Conservation (phyloP, 345 rosid species). For the Moricandia arvensis region DNA sequence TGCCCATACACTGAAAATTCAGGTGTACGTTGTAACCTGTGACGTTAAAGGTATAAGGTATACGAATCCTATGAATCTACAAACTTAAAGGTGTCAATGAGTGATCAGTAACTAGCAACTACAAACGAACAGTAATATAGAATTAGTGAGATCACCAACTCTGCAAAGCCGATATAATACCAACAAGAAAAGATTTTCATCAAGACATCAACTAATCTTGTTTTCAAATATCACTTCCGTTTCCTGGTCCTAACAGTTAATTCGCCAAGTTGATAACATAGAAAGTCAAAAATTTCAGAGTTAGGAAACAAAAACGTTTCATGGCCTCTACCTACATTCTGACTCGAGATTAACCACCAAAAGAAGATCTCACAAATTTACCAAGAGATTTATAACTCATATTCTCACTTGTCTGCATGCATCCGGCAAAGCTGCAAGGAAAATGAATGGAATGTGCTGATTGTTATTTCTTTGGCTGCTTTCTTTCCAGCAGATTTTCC, state of each 20-base stretch:
- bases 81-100: neutral
- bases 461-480: conserved; percentile 70
- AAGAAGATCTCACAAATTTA: neutral
- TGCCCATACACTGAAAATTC: conserved; percentile 87
- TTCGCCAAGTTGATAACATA: neutral
- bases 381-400: conserved; percentile 2
- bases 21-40: conserved; percentile 76
- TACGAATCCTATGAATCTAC: neutral
- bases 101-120: neutral
- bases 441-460: conserved; percentile 96
- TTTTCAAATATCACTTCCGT: neutral
- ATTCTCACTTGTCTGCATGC: conserved; percentile 84
- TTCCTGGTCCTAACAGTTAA: neutral
- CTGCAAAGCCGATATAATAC: neutral
- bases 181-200: neutral
- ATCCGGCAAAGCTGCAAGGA: conserved; percentile 88
- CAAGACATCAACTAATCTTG: neutral
- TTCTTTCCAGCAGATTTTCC: conserved; percentile 77
- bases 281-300: neutral
- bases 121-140: neutral
- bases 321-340: conserved; percentile 1
- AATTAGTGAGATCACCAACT: neutral
- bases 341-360: conserved; percentile 4
- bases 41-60: conserved; percentile 23
- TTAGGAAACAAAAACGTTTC: neutral